Base-by-base conservation (phyloP, 1,139 yeast species). In the Hanseniaspora sp. region DNA sequence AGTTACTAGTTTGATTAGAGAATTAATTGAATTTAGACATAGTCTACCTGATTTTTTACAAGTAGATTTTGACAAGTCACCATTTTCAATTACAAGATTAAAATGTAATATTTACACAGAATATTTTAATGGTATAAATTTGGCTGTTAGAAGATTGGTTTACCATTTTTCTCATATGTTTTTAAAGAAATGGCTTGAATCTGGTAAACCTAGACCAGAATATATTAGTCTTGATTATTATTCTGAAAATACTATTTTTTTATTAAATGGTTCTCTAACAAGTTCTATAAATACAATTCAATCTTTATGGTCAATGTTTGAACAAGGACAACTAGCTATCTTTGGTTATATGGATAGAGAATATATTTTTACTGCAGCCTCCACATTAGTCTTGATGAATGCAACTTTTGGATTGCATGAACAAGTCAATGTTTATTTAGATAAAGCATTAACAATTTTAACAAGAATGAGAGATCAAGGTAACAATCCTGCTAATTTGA, bases 331-430 rank as follows among this genome's bases (percentile, higher is more conserved):
- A 85, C 83, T 85, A 33, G 92, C 95, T 0, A 68, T 84, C 43
- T 86, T 84, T 70, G 95, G 95, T 0, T 86, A 88, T 74, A 83
- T 86, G 87, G 95, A 86, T 64, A 72, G 95, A 61, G 95, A 86
- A 63, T 86, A 86, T 65, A 70, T 85, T 34, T 86, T 84, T 65
- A 83, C 92, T 0, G 80, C 95, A 0, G 83, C 94, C 0, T 84
- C 88, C 6, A 86, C 95, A 0, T 70, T 86, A 54, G 78, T 84
- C 13, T 69, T 86, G 39, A 85, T 83, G 64, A 85, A 82, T 64
- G 83, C 88, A 0, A 84, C 95, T 0, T 86, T 86, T 69, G 95
- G 95, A 8, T 83, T 84, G 7, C 86, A 84, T 63, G 86, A 82
- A 38, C 86, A 86, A 17, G 84, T 94, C 0, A 74, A 75, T 54